These are phyloP conservation scores for Linnemannia hyalina DNA, from an alignment of 192 early-diverging fungal genomes.

Conservation along the genomic window DNA sequence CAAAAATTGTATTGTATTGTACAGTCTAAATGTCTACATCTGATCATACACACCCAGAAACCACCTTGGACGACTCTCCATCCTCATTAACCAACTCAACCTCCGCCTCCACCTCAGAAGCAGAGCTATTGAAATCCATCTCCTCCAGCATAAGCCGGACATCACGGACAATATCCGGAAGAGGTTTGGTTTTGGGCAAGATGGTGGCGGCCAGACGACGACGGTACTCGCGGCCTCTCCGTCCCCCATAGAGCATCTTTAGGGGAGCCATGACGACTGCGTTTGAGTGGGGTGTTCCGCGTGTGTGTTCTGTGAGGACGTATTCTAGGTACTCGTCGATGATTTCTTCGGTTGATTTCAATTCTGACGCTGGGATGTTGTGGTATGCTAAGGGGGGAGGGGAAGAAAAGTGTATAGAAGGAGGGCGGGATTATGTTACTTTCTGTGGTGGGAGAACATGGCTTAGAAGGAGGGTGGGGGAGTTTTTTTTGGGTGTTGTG, in stretches of 20 bases:
- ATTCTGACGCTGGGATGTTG: conserved; percentile 19
- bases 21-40: neutral
- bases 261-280: conserved; percentile 57
- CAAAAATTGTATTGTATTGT: neutral
- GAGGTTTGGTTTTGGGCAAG: conserved; percentile 34
- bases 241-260: conserved; percentile 59
- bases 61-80: neutral
- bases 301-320: conserved; percentile 39
- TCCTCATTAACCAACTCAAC: conserved; percentile 10
- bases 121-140: conserved; percentile 19
- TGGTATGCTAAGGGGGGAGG: conserved; percentile 25
- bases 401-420: neutral
- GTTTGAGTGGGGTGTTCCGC: conserved; percentile 51
- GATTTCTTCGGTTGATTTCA: conserved; percentile 47
- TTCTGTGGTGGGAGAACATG: neutral
- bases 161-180: conserved; percentile 39
- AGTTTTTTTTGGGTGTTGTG: too few relatives aligned
- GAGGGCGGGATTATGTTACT: neutral
- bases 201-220: conserved; percentile 37
- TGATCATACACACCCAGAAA: neutral
- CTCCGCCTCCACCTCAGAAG: conserved; percentile 2
- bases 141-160: conserved; percentile 40
- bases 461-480: neutral
- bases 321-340: conserved; percentile 55
- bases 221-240: conserved; percentile 48